Evolutionary conservation across 78 protist genomes (phyloP), one percentile per base, ranked within the genome.

Genomic region (Bodo saltans): DNA sequence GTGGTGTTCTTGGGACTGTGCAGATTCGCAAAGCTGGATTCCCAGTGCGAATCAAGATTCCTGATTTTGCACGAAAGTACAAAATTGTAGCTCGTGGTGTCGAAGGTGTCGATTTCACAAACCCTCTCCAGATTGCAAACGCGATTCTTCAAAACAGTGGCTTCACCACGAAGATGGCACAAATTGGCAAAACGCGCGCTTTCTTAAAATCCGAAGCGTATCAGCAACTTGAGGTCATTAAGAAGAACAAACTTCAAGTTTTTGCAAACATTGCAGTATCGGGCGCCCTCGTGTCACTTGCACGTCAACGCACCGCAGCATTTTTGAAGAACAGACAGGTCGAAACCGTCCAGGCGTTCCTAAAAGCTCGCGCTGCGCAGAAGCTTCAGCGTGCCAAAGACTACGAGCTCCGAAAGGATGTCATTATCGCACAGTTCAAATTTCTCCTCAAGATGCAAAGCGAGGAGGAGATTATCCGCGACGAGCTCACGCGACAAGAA

Each of bases 1-100:
- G 72, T 0, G 85, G 85, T 17, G 76, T 82, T 21, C 85, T 82
- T 34, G 85, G 30, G 37, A 69, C 85, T 21, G 76, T 82, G 3
- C 37, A 8, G 34, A 70, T 82, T 60, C 85, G 85, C 38, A 82
- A 72, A 27, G 76, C 68, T 2, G 85, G 85, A 27, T 82, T 26
- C 76, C 78, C 85, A 8, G 79, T 82, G 35, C 74, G 85, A 1
- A n/a, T 68, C 40, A 11, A 32, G 33, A 17, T 69, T 71, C 41
- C 1, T 30, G 85, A 82, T 34, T 82, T 82, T 68, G 1, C 1
- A 12, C 12, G n/a, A 32, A 70, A 73, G 3, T 34, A 38, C 71
- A 21, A 37, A n/a, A 35, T 83, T 33, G 29, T 81, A 8, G 40
- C 17, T 8, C 29, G 8, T 8, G 74, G 29, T 17, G 60, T 47